Evolutionary conservation across 495 filamentous ascomycete genomes (phyloP).

Genomic region (Annulohypoxylon stygium): DNA sequence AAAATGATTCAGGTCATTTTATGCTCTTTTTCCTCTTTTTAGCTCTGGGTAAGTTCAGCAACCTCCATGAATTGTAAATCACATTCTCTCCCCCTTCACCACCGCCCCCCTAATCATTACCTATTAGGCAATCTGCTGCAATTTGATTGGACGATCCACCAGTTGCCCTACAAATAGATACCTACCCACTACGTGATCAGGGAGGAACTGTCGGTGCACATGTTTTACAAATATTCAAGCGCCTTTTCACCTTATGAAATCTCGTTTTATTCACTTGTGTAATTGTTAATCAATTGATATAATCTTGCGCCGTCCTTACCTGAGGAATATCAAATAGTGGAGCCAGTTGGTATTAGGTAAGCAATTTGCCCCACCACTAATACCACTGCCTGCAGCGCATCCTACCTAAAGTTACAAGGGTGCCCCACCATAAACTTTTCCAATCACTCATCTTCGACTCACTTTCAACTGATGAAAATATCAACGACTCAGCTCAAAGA

Average conservation of each 20-base stretch:
- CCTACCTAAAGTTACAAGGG: constrained; percentile 3
- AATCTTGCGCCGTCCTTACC: too few species aligned
- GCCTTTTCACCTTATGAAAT: too few species aligned
- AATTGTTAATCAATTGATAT: too few species aligned
- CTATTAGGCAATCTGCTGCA: background rate
- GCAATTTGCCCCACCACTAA: constrained; percentile 39
- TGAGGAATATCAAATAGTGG: background rate
- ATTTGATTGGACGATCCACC: background rate
- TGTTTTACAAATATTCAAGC: too few species aligned
- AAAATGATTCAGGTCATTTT: background rate
- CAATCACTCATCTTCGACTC: constrained; percentile 16
- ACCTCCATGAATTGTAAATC: background rate
- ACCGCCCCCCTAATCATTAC: background rate
- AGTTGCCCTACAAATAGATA: too few species aligned
- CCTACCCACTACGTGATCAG: too few species aligned
- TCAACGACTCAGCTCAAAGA: background rate
- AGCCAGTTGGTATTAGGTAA: constrained; percentile 3
- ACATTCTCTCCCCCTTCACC: background rate
- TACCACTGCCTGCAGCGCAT: background rate
- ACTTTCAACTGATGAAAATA: background rate
- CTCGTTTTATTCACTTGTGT: too few species aligned
- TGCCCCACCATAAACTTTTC: constrained; percentile 54
- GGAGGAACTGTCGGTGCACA: too few species aligned
- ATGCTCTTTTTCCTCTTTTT: background rate
- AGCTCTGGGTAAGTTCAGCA: background rate